These are phyloP conservation scores for Haberlea rhodopensis DNA, from an alignment of 257 asterid genomes.

Conservation along the genomic window DNA sequence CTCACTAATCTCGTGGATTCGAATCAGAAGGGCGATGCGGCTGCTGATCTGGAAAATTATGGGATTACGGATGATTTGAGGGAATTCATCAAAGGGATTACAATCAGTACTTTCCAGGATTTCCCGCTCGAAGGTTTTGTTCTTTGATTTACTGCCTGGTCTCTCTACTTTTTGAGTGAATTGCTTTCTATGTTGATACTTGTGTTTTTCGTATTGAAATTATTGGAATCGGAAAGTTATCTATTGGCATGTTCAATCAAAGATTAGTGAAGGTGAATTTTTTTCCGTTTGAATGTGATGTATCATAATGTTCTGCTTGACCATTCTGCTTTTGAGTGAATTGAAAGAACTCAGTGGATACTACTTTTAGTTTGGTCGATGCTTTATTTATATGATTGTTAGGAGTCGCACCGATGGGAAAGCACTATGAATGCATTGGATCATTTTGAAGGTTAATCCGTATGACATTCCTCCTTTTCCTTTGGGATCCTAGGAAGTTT, in stretches of 20 bases:
- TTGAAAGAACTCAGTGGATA: background rate
- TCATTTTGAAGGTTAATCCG: background rate
- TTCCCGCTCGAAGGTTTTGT: constrained; percentile 72
- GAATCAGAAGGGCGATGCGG: constrained; percentile 28
- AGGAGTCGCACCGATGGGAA: background rate
- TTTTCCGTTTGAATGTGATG: constrained; percentile 16
- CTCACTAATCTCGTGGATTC: constrained; percentile 57
- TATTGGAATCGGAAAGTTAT: background rate
- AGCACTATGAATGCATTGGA: background rate
- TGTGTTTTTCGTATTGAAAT: constrained; percentile 1
- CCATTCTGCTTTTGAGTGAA: background rate
- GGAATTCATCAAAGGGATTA: constrained; percentile 72
- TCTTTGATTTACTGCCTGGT: constrained; percentile 13
- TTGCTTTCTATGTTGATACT: constrained; percentile 9
- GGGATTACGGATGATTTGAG: constrained; percentile 83
- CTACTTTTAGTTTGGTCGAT: background rate
- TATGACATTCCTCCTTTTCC: background rate
- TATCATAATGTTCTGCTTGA: background rate
- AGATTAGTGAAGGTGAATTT: constrained; percentile 1
- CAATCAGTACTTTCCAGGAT: constrained; percentile 63
- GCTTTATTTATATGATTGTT: background rate
- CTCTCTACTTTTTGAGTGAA: constrained; percentile 5
- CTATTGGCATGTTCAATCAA: background rate
- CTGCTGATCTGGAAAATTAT: constrained; percentile 57
- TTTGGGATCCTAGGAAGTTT: constrained; percentile 10